Percentiles rank a stretch among this genome's conserved stretches.
These are phyloP conservation scores for Pythium sukuiense DNA, from an alignment of 352 stramenopile species.

Conservation along the genomic window DNA sequence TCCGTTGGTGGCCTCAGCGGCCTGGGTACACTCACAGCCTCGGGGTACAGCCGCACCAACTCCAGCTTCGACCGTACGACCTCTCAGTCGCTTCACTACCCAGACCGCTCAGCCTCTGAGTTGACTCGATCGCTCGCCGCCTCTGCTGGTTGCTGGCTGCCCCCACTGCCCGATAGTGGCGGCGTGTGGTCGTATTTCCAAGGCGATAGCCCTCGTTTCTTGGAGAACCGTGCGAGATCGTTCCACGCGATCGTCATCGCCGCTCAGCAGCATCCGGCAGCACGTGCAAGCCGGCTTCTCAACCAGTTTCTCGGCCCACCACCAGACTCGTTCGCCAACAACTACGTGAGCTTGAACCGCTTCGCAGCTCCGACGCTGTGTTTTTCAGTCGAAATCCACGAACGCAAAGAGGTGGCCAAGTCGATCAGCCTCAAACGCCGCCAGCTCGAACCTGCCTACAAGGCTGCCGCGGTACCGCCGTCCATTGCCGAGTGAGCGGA, in stretches of 20 bases:
- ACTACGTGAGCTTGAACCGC: slow-evolving; percentile 79
- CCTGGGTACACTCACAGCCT: neutral
- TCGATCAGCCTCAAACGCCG: slow-evolving; percentile 52
- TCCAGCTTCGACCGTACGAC: neutral
- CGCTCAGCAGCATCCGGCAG: slow-evolving; percentile 46
- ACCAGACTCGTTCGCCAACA: slow-evolving; percentile 62
- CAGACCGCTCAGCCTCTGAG: neutral
- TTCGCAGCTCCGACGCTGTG: slow-evolving; percentile 68
- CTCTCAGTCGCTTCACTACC: slow-evolving; percentile 11
- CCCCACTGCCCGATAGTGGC: slow-evolving; percentile 65
- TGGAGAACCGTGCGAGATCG: slow-evolving; percentile 60
- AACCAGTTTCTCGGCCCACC: slow-evolving; percentile 73
- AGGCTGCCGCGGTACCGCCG: neutral
- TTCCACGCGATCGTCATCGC: slow-evolving; percentile 69
- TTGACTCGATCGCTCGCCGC: slow-evolving; percentile 3
- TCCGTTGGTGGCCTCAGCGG: neutral
- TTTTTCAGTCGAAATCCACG: slow-evolving; percentile 69
- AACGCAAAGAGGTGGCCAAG: slow-evolving; percentile 70
- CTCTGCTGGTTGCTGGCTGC: slow-evolving; percentile 27
- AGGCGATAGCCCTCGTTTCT: slow-evolving; percentile 56
- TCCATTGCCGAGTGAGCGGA: slow-evolving; percentile 15
- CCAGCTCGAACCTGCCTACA: slow-evolving; percentile 10
- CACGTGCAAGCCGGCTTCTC: slow-evolving; percentile 52
- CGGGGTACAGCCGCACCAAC: slow-evolving; percentile 2
- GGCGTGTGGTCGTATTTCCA: slow-evolving; percentile 75